Percentiles rank a stretch among this genome's conserved stretches.
Conservation (phyloP, 2,329 filamentous ascomycete genomes). For the Ceratocystis eucalypticola region DNA sequence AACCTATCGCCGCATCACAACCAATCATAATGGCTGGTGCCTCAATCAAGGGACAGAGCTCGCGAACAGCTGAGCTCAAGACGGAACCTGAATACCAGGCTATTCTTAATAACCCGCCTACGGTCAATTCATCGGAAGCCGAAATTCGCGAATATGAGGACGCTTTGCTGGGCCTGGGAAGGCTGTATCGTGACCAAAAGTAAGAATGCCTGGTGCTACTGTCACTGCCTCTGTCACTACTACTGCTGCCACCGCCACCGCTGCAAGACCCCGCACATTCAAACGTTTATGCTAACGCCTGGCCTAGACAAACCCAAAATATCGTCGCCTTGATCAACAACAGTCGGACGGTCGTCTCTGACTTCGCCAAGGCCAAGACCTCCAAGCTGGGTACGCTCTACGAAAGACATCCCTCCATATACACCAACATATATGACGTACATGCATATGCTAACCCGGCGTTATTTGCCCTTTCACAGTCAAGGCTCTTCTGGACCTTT, state of each 20-base stretch:
- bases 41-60: conserved; percentile 34
- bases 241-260: neutral
- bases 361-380: conserved; percentile 97
- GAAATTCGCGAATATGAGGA: conserved; percentile 85
- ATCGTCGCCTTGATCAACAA: conserved; percentile 81
- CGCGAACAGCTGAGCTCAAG: conserved; percentile 32
- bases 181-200: conserved; percentile 84
- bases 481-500: conserved; percentile 89
- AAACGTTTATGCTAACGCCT: neutral
- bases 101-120: conserved; percentile 72
- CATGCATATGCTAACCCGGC: conserved; percentile 10
- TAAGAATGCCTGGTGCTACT: conserved; percentile 24
- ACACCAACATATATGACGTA: neutral
- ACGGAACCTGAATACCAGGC: conserved; percentile 82
- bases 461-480: conserved; percentile 42
- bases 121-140: conserved; percentile 59
- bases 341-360: conserved; percentile 81
- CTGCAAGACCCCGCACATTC: neutral
- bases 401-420: neutral
- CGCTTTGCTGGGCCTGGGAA: conserved; percentile 75
- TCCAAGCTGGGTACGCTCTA: conserved; percentile 72
- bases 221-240: neutral
- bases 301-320: conserved; percentile 58
- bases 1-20: neutral
- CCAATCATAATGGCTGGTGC: conserved; percentile 49